Base-by-base conservation (phyloP, 2,329 filamentous ascomycete species). In the Teratosphaeria nubilosa region DNA sequence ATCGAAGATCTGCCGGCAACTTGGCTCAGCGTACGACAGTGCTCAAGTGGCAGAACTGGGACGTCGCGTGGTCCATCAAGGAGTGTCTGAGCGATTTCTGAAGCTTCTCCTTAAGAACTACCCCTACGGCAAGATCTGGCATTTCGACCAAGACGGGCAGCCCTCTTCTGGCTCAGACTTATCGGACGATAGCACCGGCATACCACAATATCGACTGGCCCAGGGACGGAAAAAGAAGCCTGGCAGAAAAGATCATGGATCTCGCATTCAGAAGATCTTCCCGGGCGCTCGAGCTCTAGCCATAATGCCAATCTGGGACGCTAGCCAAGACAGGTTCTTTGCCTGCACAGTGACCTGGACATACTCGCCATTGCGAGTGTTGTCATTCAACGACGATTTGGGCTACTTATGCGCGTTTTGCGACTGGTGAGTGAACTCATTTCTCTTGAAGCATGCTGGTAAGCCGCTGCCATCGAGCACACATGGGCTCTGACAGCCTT, bases 121-220 rank as follows among this genome's bases (percentile, higher is more conserved):
- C 57, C 70, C 70, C 20, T 65, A 67, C 13, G 72, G 72, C 5
- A 73, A 72, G 50, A 64, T 72, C 11, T 74, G 69, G 60, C 68
- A 59, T 37, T 69, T 73, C 51, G 69, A 71, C 27, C 63, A 62
- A 20, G 64, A 69, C 13, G 65, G 65, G 9, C 58, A 64, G 24
- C 64, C 57, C 11, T 66, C 63, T n/a, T 64, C 64, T 10, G 66
- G 67, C 10, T 65, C 68, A n/a, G 64, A 67, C 16, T n/a, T 41
- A 41, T 41, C 34, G 34, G 34, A 41, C 16, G 34, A 41, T 41
- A 41, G 34, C 11, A 41, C 34, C 34, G 34, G 34, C 34, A n/a
- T 41, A 5, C 34, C 34, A 41, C 34, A 41, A 16, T 41, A 41
- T n/a, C 34, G 34, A 14, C 34, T 41, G 34, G 16, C 34, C 2